Conservation (phyloP, 768 basidiomycete genomes). For the Rhodotorula babjevae region DNA sequence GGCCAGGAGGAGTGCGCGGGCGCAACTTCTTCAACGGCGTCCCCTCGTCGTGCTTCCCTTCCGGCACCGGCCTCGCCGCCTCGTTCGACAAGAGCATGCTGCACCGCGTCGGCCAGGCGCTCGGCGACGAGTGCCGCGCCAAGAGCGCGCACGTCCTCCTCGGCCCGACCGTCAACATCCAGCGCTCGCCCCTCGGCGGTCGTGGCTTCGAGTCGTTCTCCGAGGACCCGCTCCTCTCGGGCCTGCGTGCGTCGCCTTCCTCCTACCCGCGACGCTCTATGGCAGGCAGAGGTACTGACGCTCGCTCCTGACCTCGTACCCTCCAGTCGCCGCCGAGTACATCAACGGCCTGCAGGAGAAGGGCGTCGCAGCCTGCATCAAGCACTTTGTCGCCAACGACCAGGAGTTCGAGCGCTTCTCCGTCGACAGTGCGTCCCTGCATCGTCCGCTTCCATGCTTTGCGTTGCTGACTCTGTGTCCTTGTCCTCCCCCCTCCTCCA, state of each 20-base stretch:
- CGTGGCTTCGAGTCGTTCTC: slow-evolving; percentile 46
- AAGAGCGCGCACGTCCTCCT: slow-evolving; percentile 49
- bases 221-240: slow-evolving; percentile 38
- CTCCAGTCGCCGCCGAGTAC: slow-evolving; percentile 38
- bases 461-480: no score
- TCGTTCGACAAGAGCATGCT: slow-evolving; percentile 58
- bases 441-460: no score
- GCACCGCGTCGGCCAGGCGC: slow-evolving; percentile 52
- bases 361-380: slow-evolving; percentile 43
- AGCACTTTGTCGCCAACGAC: slow-evolving; percentile 44
- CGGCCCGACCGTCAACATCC: slow-evolving; percentile 46
- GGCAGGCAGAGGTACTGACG: neutral
- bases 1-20: slow-evolving; percentile 37
- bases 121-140: slow-evolving; percentile 57
- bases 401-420: slow-evolving; percentile 38
- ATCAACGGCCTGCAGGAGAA: slow-evolving; percentile 43
- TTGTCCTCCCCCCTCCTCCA: slow-evolving; percentile 7
- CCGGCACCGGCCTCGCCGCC: slow-evolving; percentile 57
- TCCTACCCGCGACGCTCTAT: no score
- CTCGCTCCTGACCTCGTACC: neutral
- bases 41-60: slow-evolving; percentile 58
- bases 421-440: slow-evolving; percentile 2
- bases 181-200: slow-evolving; percentile 46
- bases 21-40: slow-evolving; percentile 40
- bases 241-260: neutral